These are phyloP conservation scores for Halocafeteria seosinensis DNA, from an alignment of 108 stramenopile genomes.

Conservation along the genomic window DNA sequence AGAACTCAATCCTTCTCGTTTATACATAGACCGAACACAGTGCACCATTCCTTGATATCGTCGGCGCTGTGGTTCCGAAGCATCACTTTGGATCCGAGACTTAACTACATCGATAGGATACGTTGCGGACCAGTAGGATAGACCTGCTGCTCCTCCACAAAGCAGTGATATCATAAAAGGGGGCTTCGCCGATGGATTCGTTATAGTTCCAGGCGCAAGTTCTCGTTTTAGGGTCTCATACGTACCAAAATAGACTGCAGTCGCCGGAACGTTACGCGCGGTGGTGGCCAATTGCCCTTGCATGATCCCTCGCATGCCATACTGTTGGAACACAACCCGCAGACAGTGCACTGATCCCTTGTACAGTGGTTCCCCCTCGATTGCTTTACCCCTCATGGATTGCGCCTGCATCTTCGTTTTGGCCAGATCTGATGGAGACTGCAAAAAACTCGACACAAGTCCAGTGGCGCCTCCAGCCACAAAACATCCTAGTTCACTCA, in stretches of 20 bases:
- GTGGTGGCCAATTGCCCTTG: background rate
- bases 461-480: background rate
- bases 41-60: background rate
- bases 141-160: too few species aligned
- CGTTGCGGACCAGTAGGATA: background rate
- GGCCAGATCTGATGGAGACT: background rate
- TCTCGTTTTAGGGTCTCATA: too few species aligned
- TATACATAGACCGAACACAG: background rate
- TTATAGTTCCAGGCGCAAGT: too few species aligned
- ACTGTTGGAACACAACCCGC: background rate
- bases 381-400: background rate
- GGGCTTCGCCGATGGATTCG: too few species aligned
- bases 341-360: background rate
- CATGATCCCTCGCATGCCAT: background rate
- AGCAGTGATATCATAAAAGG: too few species aligned
- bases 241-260: background rate
- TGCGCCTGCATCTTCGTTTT: background rate
- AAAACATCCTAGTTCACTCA: too few species aligned
- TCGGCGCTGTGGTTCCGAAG: background rate
- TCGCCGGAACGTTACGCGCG: background rate
- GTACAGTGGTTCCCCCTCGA: background rate
- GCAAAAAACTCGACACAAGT: background rate
- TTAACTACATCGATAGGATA: background rate
- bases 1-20: background rate
- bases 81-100: background rate